Evolutionary conservation across 108 stramenopile genomes (phyloP), one percentile per base, ranked within the genome.

Genomic region (Discostella pseudostelligera): DNA sequence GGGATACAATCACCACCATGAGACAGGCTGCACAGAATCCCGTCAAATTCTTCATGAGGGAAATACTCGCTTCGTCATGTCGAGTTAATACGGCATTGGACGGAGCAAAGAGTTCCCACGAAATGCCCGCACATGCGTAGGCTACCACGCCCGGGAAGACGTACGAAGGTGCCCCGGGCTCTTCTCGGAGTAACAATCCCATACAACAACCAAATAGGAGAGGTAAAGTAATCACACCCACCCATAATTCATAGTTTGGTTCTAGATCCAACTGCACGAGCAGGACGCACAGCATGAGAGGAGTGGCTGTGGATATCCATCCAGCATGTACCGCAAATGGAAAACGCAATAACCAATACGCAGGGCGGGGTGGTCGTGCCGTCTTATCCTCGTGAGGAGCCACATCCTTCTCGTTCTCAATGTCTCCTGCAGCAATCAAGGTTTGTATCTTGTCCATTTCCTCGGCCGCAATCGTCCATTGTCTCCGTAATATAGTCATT

Each of bases 291-390:
- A 81, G 25, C 70, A 77, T 77, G 16, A 72, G 21, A n/a, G 70
- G 62, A 5, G 59, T 50, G 11, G 66, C 65, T 0, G 71, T 45
- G 13, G 65, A 36, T 17, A 74, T 69, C 77, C 77, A 78, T 11
- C 72, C 77, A 17, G 67, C 61, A 57, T 73, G 67, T 10, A 74
- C 26, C 0, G 66, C 72, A 29, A 78, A 78, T 21, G 77, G 66
- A 49, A 78, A 73, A 13, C 72, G 49, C 39, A 78, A 43, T 3
- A 78, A 43, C 66, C 44, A 74, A 24, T 74, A 78, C 28, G 66
- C 42, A 24, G 62, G 46, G 65, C 68, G 22, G 12, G 58, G 39
- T 61, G 39, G 9, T 16, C 28, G 28, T 3, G 71, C 71, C 14
- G 45, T 54, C 10, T 32, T 1, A 20, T 56, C 44, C 14, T 66